A percentile compares a stretch with the other conserved stretches of the same genome.
Evolutionary conservation across 108 stramenopile genomes (phyloP).

Genomic region (Cyclotella cryptica): DNA sequence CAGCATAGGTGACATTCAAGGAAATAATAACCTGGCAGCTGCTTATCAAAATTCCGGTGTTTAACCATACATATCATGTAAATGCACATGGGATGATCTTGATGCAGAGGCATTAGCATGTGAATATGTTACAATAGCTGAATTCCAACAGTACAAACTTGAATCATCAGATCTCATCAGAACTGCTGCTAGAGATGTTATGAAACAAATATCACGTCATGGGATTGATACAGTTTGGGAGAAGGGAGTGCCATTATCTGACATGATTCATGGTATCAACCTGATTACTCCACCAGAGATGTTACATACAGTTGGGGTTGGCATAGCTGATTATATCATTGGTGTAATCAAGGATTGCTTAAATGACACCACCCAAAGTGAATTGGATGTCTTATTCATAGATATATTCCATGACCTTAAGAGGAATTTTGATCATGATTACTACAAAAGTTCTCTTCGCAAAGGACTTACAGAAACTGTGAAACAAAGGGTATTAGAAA

Average conservation of each 20-base stretch:
- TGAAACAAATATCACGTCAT: constrained; percentile 14
- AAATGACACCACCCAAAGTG: not conserved
- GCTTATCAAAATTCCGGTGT: not conserved
- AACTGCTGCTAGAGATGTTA: not conserved
- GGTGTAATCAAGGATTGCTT: not conserved
- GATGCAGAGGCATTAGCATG: not conserved
- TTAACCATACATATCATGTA: not conserved
- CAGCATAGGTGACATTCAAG: not conserved
- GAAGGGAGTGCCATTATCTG: not conserved
- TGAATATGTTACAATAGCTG: not conserved
- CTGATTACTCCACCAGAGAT: not conserved
- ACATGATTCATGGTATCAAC: constrained; percentile 9
- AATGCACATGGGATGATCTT: not conserved
- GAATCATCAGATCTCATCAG: not conserved
- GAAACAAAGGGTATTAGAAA: not conserved
- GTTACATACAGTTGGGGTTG: constrained; percentile 9
- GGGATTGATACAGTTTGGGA: constrained; percentile 6
- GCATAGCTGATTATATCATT: not conserved
- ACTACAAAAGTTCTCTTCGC: not conserved
- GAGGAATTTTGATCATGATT: constrained; percentile 2
- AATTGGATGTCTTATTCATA: not conserved
- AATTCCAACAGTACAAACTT: not conserved
- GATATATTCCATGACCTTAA: not conserved
- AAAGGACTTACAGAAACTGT: not conserved
- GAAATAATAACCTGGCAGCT: not conserved